Conservation (phyloP, 2,329 filamentous ascomycete genomes). For the Ceratocystis lukuohia region DNA sequence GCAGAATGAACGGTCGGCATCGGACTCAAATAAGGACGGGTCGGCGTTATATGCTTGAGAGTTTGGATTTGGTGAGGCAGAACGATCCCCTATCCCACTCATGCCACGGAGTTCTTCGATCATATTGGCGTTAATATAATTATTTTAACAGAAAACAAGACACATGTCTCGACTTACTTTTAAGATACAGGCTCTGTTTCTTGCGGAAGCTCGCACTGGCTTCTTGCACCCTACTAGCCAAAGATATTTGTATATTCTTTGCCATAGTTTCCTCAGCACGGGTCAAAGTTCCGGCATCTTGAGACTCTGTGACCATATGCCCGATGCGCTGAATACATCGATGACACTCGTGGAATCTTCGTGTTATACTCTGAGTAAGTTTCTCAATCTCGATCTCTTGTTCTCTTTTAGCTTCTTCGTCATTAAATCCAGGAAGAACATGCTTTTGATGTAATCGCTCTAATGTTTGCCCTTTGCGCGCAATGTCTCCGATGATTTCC, state of each 20-base stretch:
- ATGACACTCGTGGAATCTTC: constrained; percentile 80
- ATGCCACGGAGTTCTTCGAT: constrained; percentile 57
- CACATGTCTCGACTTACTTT: constrained; percentile 46
- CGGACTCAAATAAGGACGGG: constrained; percentile 81
- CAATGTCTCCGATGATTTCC: constrained; percentile 66
- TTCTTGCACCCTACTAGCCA: constrained; percentile 80
- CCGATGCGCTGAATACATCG: constrained; percentile 78
- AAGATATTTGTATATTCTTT: constrained; percentile 82
- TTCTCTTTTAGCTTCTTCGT: constrained; percentile 73
- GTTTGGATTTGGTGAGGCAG: constrained; percentile 26
- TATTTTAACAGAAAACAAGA: not conserved
- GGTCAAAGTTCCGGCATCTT: constrained; percentile 56
- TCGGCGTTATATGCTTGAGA: constrained; percentile 45
- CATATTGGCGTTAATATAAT: not conserved
- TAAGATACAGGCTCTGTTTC: constrained; percentile 92
- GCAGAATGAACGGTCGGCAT: constrained; percentile 83
- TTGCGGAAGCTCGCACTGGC: constrained; percentile 86
- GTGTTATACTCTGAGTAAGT: constrained; percentile 81
- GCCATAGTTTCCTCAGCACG: constrained; percentile 90
- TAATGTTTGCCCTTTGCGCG: constrained; percentile 67
- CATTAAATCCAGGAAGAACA: constrained; percentile 89
- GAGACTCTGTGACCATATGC: constrained; percentile 69
- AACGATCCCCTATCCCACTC: constrained; percentile 40
- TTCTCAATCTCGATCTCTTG: constrained; percentile 86
- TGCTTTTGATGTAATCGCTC: constrained; percentile 96